phyloP scores from a whole-genome alignment of 2,329 filamentous ascomycete species.

The Fusarium camptoceras region DNA sequence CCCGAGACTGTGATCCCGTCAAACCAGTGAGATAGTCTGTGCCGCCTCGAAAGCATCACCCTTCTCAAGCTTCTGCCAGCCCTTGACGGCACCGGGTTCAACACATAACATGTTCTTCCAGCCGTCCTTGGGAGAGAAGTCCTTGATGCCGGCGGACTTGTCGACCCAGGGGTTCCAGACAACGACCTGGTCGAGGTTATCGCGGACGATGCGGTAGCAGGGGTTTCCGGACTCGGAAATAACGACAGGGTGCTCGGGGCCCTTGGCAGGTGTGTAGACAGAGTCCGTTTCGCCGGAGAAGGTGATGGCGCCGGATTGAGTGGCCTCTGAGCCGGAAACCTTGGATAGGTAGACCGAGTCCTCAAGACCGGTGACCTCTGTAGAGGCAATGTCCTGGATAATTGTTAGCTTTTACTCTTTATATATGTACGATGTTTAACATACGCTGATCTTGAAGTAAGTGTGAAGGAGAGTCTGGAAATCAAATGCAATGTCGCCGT shows the following conservation, averaged over 20 bases:
- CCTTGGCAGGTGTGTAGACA: conserved; percentile 80
- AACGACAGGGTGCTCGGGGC: conserved; percentile 67
- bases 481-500: conserved; percentile 84
- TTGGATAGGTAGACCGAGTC: conserved; percentile 86
- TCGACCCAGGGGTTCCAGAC: conserved; percentile 98
- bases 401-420: not conserved
- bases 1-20: conserved; percentile 21
- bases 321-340: conserved; percentile 74
- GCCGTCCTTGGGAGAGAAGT: conserved; percentile 90
- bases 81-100: conserved; percentile 86
- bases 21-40: conserved; percentile 63
- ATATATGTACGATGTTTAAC: conserved; percentile 43
- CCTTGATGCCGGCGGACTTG: conserved; percentile 82
- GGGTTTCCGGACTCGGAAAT: conserved; percentile 73
- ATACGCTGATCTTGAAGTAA: conserved; percentile 84
- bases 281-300: conserved; percentile 88
- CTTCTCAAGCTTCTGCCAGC: conserved; percentile 86
- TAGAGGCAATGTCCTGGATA: conserved; percentile 80
- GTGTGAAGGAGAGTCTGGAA: conserved; percentile 93
- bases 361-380: conserved; percentile 80
- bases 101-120: conserved; percentile 96
- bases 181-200: conserved; percentile 88
- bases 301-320: conserved; percentile 71
- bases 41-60: conserved; percentile 75
- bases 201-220: conserved; percentile 79